Percentiles rank a stretch among this genome's conserved stretches.
Conservation (phyloP, 2,329 filamentous ascomycete genomes). For the Davidsoniella virescens region DNA sequence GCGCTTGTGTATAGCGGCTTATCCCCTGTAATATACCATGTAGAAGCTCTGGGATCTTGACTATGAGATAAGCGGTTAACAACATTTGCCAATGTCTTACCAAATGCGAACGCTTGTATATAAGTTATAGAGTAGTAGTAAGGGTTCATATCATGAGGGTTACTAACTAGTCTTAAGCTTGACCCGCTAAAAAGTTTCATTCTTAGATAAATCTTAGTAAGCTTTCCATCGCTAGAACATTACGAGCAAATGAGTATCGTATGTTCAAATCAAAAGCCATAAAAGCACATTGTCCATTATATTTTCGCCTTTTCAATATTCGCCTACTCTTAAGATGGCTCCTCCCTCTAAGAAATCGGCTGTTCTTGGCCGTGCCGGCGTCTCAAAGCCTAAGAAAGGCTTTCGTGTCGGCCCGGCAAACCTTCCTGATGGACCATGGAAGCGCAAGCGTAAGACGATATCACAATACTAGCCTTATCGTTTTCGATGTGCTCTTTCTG, state of each 20-base stretch:
- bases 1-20: background rate
- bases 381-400: slow-evolving; percentile 10
- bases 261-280: background rate
- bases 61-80: too few relatives aligned
- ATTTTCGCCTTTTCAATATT: background rate
- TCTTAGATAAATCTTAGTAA: background rate
- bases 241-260: background rate
- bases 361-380: slow-evolving; percentile 1
- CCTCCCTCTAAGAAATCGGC: background rate
- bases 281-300: background rate
- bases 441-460: slow-evolving; percentile 45
- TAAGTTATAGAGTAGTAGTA: background rate
- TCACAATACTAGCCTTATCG: background rate
- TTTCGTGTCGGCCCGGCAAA: slow-evolving; percentile 67
- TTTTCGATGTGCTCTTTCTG: background rate
- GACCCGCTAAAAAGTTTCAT: slow-evolving; percentile 8
- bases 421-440: slow-evolving; percentile 76
- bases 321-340: background rate
- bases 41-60: too few relatives aligned
- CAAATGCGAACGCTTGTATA: too few relatives aligned
- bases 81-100: too few relatives aligned
- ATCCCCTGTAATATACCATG: too few relatives aligned
- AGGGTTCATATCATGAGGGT: background rate
- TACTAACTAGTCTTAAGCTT: background rate
- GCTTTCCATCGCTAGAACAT: background rate